These are phyloP conservation scores for Xylaria intraflava DNA, from an alignment of 495 filamentous ascomycete species.

Conservation along the genomic window DNA sequence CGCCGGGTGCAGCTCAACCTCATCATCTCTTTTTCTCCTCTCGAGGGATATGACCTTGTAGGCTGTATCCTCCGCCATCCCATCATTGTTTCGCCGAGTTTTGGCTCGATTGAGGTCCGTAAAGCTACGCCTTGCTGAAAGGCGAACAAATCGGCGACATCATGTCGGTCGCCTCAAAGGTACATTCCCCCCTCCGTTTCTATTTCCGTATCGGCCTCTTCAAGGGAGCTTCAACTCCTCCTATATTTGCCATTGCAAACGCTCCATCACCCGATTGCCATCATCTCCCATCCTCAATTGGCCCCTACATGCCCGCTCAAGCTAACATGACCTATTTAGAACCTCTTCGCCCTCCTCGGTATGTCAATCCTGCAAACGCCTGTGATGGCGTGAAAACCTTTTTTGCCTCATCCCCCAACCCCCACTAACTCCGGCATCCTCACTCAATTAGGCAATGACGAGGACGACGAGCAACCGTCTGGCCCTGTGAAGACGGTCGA, in stretches of 20 bases:
- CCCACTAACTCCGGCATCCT: constrained; percentile 17
- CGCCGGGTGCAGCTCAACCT: neutral
- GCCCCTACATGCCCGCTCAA: constrained; percentile 6
- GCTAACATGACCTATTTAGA: constrained; percentile 46
- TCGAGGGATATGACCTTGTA: constrained; percentile 27
- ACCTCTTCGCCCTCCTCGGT: constrained; percentile 87
- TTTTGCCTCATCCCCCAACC: constrained; percentile 21
- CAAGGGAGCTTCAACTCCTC: neutral
- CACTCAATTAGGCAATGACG: constrained; percentile 75
- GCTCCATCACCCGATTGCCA: neutral
- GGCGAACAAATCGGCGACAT: constrained; percentile 44
- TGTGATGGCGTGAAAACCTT: constrained; percentile 26
- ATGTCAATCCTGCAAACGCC: constrained; percentile 33
- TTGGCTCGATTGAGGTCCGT: constrained; percentile 26
- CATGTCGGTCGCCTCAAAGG: constrained; percentile 61
- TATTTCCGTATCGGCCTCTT: neutral
- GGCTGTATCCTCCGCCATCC: constrained; percentile 26
- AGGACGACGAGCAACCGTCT: constrained; percentile 70
- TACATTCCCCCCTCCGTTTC: constrained; percentile 24
- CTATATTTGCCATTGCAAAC: neutral
- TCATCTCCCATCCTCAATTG: constrained; percentile 1
- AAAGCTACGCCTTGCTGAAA: constrained; percentile 41
- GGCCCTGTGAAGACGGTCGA: constrained; percentile 82
- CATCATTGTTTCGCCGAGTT: constrained; percentile 21
- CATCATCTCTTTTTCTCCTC: neutral